Evolutionary conservation across 2,329 filamentous ascomycete species (phyloP).

Genomic region (Phaeosphaeriaceae sp.): DNA sequence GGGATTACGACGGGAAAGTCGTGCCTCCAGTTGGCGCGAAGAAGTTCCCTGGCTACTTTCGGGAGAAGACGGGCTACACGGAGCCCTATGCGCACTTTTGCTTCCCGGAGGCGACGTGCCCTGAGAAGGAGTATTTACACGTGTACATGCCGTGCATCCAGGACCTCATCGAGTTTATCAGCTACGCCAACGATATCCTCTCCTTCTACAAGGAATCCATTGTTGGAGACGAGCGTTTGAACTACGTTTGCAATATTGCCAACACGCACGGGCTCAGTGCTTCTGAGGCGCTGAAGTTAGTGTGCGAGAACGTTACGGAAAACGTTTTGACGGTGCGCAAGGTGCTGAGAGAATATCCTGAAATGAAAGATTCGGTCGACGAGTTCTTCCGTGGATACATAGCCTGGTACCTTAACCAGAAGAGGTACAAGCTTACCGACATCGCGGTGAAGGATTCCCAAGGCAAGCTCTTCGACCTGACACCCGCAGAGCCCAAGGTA

Average conservation of each 20-base stretch:
- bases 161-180: constrained; percentile 22
- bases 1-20: constrained; percentile 17
- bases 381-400: constrained; percentile 21
- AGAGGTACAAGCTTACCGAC: constrained; percentile 16
- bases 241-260: constrained; percentile 20
- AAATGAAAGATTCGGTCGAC: constrained; percentile 16
- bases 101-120: constrained; percentile 17
- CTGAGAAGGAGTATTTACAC: constrained; percentile 15
- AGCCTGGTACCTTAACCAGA: constrained; percentile 20
- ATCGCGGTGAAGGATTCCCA: constrained; percentile 13
- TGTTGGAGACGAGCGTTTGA: constrained; percentile 14
- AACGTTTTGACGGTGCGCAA: constrained; percentile 6
- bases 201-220: constrained; percentile 21
- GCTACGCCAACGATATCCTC: constrained; percentile 20
- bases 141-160: constrained; percentile 21
- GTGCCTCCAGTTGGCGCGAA: constrained; percentile 14
- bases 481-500: constrained; percentile 1
- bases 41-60: constrained; percentile 18
- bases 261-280: constrained; percentile 15
- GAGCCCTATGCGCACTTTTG: constrained; percentile 21
- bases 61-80: constrained; percentile 18
- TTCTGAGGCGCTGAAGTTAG: constrained; percentile 8
- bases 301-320: constrained; percentile 1
- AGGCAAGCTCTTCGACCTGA: constrained; percentile 12
- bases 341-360: constrained; percentile 15